A percentile compares a stretch with the other conserved stretches of the same genome.
phyloP scores from a whole-genome alignment of 345 rosid genomes.

The Arabis alpina region DNA sequence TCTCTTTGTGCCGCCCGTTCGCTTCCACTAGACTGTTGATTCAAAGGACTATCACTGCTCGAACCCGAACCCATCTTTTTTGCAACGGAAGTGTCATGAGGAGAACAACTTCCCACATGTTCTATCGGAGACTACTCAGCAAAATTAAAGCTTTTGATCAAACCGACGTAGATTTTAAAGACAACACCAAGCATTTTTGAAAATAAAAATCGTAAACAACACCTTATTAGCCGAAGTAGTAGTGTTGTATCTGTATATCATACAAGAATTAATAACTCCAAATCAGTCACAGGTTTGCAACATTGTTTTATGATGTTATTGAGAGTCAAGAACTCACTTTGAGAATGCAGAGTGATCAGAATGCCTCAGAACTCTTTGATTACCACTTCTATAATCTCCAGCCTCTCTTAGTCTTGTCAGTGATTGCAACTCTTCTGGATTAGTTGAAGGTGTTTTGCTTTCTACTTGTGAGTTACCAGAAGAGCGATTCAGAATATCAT shows the following conservation, averaged over 20 bases:
- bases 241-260: conserved; percentile 58
- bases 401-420: conserved; percentile 50
- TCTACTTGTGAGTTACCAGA: conserved; percentile 46
- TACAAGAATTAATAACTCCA: conserved; percentile 13
- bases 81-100: conserved; percentile 54
- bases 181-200: not conserved
- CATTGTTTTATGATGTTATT: too few species aligned
- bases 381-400: conserved; percentile 25
- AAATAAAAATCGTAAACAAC: conserved; percentile 2
- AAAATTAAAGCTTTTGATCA: conserved; percentile 12
- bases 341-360: conserved; percentile 78
- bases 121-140: conserved; percentile 51
- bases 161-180: not conserved
- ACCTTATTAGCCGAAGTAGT: conserved; percentile 68
- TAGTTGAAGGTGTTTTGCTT: conserved; percentile 44
- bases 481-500: conserved; percentile 41
- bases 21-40: conserved; percentile 57
- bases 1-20: conserved; percentile 55
- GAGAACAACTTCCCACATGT: conserved; percentile 62
- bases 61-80: conserved; percentile 54
- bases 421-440: conserved; percentile 49
- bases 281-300: conserved; percentile 18
- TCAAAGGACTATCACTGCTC: conserved; percentile 45
- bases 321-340: conserved; percentile 52
- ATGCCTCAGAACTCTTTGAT: conserved; percentile 60